Base-by-base conservation (phyloP, 768 basidiomycete species). In the Amanita brunnescens region DNA sequence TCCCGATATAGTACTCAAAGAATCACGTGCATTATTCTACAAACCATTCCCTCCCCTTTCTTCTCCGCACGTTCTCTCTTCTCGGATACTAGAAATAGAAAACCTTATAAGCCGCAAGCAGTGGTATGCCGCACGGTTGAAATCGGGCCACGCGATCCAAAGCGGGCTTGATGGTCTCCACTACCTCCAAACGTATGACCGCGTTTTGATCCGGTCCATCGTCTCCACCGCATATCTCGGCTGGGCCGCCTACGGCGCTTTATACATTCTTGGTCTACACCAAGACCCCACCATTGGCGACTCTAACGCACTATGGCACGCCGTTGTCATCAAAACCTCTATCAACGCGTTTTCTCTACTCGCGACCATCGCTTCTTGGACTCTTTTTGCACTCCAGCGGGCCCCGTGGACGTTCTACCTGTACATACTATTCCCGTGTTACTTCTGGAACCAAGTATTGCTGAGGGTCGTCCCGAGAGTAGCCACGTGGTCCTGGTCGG, bases 151-250 rank as follows among this genome's bases (percentile, higher is more conserved):
- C 16, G 70, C 90, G 9, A 82, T 87, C 40, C 54, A 72, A 32
- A 58, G 69, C 9, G 71, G 75, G 5, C 68, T 90, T 4, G 65
- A 70, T 33, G 89, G 88, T 0, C 65, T 90, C 29, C 79, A 81
- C 26, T 91, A 91, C 60, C 75, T 91, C 4, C 85, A 91, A 64
- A 91, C 87, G 62, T 92, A 91, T 62, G 88, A 93, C 61, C 80
- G 87, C 14, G 69, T 78, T 26, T 65, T 91, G 40, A 83, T 93
- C 24, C 78, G 81, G 13, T 67, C 60, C 2, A 80, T 92, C 55
- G 89, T 91, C 46, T 76, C 75, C 1, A 61, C 74, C 6, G 88
- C 87, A 1, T 92, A 93, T 63, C 62, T 75, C 2, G 88, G 88
- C 47, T 93, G 90, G 87, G 79, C 79, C 16, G 80, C 79, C 1